A percentile compares a stretch with the other conserved stretches of the same genome.
These are phyloP conservation scores for Magnolia kwangsiensis DNA, from an alignment of 164 flowering plant genomes.

Conservation along the genomic window DNA sequence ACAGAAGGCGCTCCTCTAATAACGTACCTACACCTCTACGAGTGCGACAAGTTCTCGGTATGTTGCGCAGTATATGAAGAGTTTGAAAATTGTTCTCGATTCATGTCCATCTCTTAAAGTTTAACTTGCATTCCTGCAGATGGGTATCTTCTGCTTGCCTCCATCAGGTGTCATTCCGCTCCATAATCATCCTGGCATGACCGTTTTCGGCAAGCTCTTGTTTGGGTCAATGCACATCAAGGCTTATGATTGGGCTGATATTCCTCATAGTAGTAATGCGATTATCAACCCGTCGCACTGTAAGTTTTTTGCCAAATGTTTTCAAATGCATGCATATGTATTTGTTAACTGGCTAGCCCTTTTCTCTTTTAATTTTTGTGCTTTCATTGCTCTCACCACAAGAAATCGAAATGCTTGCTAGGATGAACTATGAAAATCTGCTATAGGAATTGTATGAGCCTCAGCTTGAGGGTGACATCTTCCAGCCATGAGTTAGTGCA, in stretches of 20 bases:
- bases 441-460: not conserved
- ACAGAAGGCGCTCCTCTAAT: constrained; percentile 39
- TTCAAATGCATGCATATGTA: not conserved
- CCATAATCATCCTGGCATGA: constrained; percentile 94
- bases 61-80: constrained; percentile 3
- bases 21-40: constrained; percentile 59
- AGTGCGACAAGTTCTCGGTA: constrained; percentile 70
- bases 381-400: not conserved
- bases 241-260: constrained; percentile 71
- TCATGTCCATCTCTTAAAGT: not conserved
- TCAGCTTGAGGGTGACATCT: not conserved
- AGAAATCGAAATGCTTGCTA: not conserved
- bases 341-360: not conserved
- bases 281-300: constrained; percentile 15
- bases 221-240: constrained; percentile 77
- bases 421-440: not conserved
- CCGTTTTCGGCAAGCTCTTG: constrained; percentile 83
- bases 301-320: constrained; percentile 7
- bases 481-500: not conserved
- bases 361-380: not conserved
- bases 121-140: constrained; percentile 38
- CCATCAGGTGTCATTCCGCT: constrained; percentile 70
- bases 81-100: not conserved
- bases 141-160: constrained; percentile 76
- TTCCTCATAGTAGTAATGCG: constrained; percentile 8